Percentiles rank a stretch among this genome's conserved stretches.
phyloP scores from a whole-genome alignment of 2,329 filamentous ascomycete genomes.

The Rhinocladiella mackenziei region DNA sequence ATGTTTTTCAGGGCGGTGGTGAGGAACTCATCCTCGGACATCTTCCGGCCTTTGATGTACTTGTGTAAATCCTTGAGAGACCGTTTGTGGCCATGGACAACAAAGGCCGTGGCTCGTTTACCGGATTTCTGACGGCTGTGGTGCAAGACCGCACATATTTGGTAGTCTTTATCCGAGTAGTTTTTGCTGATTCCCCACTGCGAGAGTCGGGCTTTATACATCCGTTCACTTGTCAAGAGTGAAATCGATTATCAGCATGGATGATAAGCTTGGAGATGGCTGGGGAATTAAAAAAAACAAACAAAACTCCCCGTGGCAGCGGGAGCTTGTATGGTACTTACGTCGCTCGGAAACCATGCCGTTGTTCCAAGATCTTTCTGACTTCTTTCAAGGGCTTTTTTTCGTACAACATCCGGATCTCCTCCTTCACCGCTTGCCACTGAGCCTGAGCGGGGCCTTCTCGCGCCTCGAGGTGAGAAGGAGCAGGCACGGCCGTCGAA shows the following conservation, averaged over 20 bases:
- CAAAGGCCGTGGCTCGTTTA: conserved; percentile 25
- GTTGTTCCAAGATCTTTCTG: conserved; percentile 24
- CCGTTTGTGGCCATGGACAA: conserved; percentile 27
- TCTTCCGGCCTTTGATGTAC: conserved; percentile 30
- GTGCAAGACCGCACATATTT: conserved; percentile 27
- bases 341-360: conserved; percentile 29
- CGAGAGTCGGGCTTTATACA: conserved; percentile 28
- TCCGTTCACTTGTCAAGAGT: conserved; percentile 17
- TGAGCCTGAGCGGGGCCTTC: conserved; percentile 25
- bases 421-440: conserved; percentile 27
- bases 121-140: conserved; percentile 25
- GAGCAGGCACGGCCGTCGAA: conserved; percentile 5
- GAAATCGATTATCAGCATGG: conserved; percentile 5
- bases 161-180: conserved; percentile 30
- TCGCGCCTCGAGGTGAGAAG: conserved; percentile 22
- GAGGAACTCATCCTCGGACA: conserved; percentile 28
- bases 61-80: conserved; percentile 28
- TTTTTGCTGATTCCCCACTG: conserved; percentile 30
- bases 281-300: not conserved
- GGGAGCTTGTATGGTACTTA: conserved; percentile 19
- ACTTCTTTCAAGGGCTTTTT: conserved; percentile 27
- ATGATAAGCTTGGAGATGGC: not conserved
- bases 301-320: too few species aligned
- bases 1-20: conserved; percentile 22
- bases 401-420: conserved; percentile 25